Evolutionary conservation across 805 yeast genomes (phyloP).

Genomic region (Candida verbasci): DNA sequence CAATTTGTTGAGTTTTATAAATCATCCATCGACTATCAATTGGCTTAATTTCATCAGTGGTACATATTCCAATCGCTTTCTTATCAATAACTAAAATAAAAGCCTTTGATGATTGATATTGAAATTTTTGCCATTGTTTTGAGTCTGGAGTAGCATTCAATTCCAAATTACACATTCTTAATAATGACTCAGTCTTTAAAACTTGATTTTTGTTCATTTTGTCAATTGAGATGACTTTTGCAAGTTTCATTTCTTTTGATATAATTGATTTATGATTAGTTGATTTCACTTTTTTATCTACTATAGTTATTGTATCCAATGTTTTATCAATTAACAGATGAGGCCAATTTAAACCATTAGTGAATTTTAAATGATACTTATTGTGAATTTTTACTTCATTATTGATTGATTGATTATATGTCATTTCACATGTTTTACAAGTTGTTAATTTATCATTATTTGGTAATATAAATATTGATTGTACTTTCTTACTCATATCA

Average conservation of each 20-base stretch:
- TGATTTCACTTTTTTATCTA: conserved; percentile 32
- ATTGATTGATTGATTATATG: conserved; percentile 38
- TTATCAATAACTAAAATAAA: conserved; percentile 45
- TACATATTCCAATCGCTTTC: conserved; percentile 52
- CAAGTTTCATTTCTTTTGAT: conserved; percentile 22
- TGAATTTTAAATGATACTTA: conserved; percentile 46
- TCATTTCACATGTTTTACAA: conserved; percentile 53
- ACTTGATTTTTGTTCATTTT: conserved; percentile 19
- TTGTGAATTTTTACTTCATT: conserved; percentile 46
- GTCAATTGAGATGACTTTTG: conserved; percentile 17
- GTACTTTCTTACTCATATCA: conserved; percentile 11
- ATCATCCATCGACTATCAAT: conserved; percentile 56
- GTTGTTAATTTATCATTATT: conserved; percentile 16
- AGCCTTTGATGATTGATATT: conserved; percentile 22
- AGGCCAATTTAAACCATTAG: conserved; percentile 50
- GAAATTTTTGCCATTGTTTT: conserved; percentile 24
- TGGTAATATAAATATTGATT: conserved; percentile 14
- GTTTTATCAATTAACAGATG: background rate
- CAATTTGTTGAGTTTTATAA: conserved; percentile 44
- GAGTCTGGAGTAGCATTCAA: conserved; percentile 50
- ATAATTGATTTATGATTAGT: conserved; percentile 24
- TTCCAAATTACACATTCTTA: conserved; percentile 55
- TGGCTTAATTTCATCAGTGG: conserved; percentile 42
- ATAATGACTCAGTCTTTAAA: conserved; percentile 25
- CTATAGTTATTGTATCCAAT: conserved; percentile 10